Evolutionary conservation across 1,284 basidiomycete genomes (phyloP), one percentile per base, ranked within the genome.

Genomic region (Apiotrichum sp.): DNA sequence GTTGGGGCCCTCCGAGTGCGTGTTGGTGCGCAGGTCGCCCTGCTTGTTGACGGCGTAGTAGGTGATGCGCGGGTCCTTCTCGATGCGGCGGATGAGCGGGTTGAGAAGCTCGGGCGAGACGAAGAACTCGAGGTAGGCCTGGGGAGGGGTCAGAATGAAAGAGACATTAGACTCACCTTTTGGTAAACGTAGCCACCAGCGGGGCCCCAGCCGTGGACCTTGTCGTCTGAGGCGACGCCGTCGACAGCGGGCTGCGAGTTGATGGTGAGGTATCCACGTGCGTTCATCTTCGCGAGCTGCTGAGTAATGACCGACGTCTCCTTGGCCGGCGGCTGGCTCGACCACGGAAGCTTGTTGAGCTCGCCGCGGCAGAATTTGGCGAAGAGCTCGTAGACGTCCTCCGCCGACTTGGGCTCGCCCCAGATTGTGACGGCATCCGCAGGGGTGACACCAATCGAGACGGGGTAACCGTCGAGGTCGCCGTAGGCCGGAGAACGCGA

Each of bases 221-320:
- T 84, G 78, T 98, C 89, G 60, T 89, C 85, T 65, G 90, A 93
- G 56, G 81, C 80, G 9, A 83, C 90, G 49, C 93, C 95, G 70
- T 98, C 92, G 38, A 98, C 95, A 3, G 95, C 92, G 10, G 95
- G 95, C 73, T 98, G 95, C 41, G 91, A 95, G 77, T 98, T 98
- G 80, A 99, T 98, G 2, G 95, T 98, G 66, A 97, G 78, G 81
- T 91, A 97, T 8, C 95, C 93, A 35, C 89, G 80, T 59, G 85
- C 80, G 75, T 98, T 98, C 80, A 98, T 85, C 71, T 83, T 83
- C 9, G 87, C 83, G 13, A 99, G 82, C 69, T 89, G 85, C 47
- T 81, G 77, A 35, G 86, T 80, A 72, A 99, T 98, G 58, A 88
- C 82, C 10, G 81, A 80, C 3, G 90, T 98, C 78, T 99, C 95